phyloP scores from a whole-genome alignment of 1,284 basidiomycete genomes.

The Moesziomyces antarcticus region DNA sequence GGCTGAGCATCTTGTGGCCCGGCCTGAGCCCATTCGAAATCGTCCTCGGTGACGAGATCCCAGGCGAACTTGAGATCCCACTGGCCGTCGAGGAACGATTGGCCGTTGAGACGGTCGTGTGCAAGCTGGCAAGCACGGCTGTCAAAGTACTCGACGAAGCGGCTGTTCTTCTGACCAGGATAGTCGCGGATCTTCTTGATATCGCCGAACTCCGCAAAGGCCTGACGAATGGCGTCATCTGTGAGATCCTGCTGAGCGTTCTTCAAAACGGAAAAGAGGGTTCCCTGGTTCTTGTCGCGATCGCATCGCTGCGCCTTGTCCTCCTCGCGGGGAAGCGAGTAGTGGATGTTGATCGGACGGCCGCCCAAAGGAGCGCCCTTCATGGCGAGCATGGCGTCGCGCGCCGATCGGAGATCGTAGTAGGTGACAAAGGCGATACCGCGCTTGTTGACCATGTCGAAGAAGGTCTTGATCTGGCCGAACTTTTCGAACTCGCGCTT shows the following conservation, averaged over 20 bases:
- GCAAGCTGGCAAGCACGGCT: slow-evolving; percentile 77
- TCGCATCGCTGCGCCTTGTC: slow-evolving; percentile 81
- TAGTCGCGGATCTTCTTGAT: slow-evolving; percentile 77
- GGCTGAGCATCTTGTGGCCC: slow-evolving; percentile 63
- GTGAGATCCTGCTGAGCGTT: slow-evolving; percentile 78
- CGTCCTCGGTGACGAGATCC: slow-evolving; percentile 72
- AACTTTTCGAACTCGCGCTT: slow-evolving; percentile 88
- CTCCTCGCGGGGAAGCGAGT: slow-evolving; percentile 85
- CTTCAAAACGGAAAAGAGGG: slow-evolving; percentile 80
- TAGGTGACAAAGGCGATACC: slow-evolving; percentile 98
- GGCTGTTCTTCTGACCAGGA: slow-evolving; percentile 50
- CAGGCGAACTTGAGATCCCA: slow-evolving; percentile 90
- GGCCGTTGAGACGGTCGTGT: slow-evolving; percentile 80
- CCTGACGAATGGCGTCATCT: slow-evolving; percentile 82
- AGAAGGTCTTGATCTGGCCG: slow-evolving; percentile 95
- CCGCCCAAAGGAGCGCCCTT: slow-evolving; percentile 43
- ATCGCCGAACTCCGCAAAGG: slow-evolving; percentile 88
- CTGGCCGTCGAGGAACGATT: slow-evolving; percentile 82
- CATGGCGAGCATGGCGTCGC: slow-evolving; percentile 84
- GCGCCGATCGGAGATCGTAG: slow-evolving; percentile 89
- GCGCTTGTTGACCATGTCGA: slow-evolving; percentile 89
- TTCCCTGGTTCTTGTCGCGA: slow-evolving; percentile 90
- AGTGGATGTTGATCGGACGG: slow-evolving; percentile 93
- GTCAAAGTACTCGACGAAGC: slow-evolving; percentile 47
- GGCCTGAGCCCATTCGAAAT: slow-evolving; percentile 45